Evolutionary conservation across 1,284 basidiomycete species (phyloP).

Genomic region (Abortiporus biennis): DNA sequence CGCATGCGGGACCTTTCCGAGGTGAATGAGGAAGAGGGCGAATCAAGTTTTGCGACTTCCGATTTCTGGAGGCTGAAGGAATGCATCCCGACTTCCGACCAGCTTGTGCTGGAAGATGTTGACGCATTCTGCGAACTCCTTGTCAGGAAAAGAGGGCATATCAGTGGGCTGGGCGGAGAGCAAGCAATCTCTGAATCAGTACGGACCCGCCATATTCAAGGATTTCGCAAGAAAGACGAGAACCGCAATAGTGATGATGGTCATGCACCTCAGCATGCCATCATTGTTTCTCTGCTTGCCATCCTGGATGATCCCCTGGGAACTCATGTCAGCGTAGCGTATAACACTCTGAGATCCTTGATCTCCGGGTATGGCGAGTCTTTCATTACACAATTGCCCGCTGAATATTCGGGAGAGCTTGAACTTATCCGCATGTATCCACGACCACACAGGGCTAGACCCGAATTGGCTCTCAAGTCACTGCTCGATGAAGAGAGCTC

Average conservation of each 20-base stretch:
- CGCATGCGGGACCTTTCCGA: slow-evolving; percentile 45
- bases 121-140: slow-evolving; percentile 74
- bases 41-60: slow-evolving; percentile 42
- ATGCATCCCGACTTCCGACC: slow-evolving; percentile 48
- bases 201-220: slow-evolving; percentile 30
- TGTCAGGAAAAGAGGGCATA: slow-evolving; percentile 47
- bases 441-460: slow-evolving; percentile 22
- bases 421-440: slow-evolving; percentile 44
- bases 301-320: slow-evolving; percentile 52
- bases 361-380: too few species aligned
- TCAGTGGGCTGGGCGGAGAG: slow-evolving; percentile 55
- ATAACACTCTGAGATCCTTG: slow-evolving; percentile 55
- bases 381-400: slow-evolving; percentile 34
- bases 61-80: slow-evolving; percentile 84
- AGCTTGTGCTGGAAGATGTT: slow-evolving; percentile 58
- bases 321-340: slow-evolving; percentile 48
- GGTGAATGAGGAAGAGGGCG: slow-evolving; percentile 29
- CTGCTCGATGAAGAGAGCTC: slow-evolving; percentile 31
- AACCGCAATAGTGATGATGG: not conserved
- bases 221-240: slow-evolving; percentile 8
- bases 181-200: slow-evolving; percentile 32
- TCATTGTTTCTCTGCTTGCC: slow-evolving; percentile 46
- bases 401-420: slow-evolving; percentile 44
- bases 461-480: slow-evolving; percentile 30
- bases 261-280: slow-evolving; percentile 30